Evolutionary conservation across 169 alveolate genomes (phyloP).

Genomic region (Plasmodium vinckei): DNA sequence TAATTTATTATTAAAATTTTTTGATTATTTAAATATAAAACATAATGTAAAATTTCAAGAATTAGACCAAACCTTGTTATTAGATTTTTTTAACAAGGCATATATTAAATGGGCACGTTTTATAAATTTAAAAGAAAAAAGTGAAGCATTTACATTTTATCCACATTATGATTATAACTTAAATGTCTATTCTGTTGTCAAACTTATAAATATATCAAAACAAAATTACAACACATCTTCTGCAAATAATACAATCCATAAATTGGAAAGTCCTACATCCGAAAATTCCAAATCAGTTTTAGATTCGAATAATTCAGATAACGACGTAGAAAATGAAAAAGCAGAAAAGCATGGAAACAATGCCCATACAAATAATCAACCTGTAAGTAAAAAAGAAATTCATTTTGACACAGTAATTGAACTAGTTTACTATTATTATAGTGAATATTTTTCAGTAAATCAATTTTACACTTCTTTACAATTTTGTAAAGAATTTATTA

Average conservation of each 20-base stretch:
- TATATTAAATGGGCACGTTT: constrained; percentile 72
- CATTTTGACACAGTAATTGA: constrained; percentile 66
- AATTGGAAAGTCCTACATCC: background rate
- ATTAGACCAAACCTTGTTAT: constrained; percentile 23
- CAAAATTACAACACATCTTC: background rate
- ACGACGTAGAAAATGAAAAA: background rate
- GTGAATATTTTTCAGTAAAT: constrained; percentile 44
- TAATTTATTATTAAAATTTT: constrained; percentile 40
- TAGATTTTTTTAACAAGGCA: constrained; percentile 62
- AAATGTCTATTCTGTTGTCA: constrained; percentile 25
- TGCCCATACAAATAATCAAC: background rate
- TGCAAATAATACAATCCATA: background rate
- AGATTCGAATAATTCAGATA: background rate
- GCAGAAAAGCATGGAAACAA: background rate
- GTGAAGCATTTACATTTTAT: constrained; percentile 2
- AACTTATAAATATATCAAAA: constrained; percentile 2
- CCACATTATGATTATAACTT: constrained; percentile 63
- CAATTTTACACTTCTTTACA: constrained; percentile 49
- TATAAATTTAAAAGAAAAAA: constrained; percentile 58
- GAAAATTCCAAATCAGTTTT: background rate
- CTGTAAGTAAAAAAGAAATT: constrained; percentile 2
- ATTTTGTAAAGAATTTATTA: constrained; percentile 61
- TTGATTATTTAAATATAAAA: constrained; percentile 31
- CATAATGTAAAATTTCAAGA: constrained; percentile 41
- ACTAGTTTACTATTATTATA: constrained; percentile 55